These are phyloP conservation scores for Oryza australiensis DNA, from an alignment of 176 grass and related monocot species.

Conservation along the genomic window DNA sequence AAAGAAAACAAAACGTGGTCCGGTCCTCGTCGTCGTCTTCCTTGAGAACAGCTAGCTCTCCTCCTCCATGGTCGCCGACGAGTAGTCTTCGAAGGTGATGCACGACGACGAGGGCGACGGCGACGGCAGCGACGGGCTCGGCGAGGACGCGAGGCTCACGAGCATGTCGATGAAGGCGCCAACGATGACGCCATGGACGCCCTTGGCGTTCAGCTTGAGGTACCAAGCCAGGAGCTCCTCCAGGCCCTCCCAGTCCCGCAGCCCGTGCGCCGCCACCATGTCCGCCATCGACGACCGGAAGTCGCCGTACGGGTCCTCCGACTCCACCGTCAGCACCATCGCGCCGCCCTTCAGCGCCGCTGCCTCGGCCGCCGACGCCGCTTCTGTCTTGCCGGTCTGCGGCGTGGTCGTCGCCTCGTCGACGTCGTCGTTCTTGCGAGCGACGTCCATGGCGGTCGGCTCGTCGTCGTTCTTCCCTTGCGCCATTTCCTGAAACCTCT, in stretches of 20 bases:
- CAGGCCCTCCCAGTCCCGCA: conserved; percentile 73
- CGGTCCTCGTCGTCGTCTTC: not conserved
- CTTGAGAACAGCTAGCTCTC: conserved; percentile 24
- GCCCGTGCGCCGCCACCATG: conserved; percentile 70
- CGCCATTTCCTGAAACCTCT: conserved; percentile 12
- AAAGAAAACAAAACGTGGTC: not conserved
- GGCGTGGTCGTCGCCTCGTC: not conserved
- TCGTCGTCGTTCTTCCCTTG: not conserved
- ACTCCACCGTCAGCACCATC: conserved; percentile 56
- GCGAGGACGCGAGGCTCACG: conserved; percentile 28
- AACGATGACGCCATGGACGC: conserved; percentile 63
- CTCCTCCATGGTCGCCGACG: conserved; percentile 43
- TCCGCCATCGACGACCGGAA: conserved; percentile 80
- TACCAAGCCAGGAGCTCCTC: conserved; percentile 80
- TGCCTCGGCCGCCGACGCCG: not conserved
- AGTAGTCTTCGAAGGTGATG: conserved; percentile 73
- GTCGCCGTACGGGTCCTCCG: conserved; percentile 67
- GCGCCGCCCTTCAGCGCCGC: conserved; percentile 36
- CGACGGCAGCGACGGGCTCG: conserved; percentile 26
- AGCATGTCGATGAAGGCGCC: conserved; percentile 80
- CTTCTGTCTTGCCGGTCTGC: not conserved
- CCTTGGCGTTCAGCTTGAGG: conserved; percentile 76
- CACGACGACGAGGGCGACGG: conserved; percentile 64
- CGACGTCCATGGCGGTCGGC: not conserved
- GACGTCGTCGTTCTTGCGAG: not conserved